Percentiles rank a stretch among this genome's conserved stretches.
These are phyloP conservation scores for Trichophaea hybrida DNA, from an alignment of 2,329 filamentous ascomycete species.

Conservation along the genomic window DNA sequence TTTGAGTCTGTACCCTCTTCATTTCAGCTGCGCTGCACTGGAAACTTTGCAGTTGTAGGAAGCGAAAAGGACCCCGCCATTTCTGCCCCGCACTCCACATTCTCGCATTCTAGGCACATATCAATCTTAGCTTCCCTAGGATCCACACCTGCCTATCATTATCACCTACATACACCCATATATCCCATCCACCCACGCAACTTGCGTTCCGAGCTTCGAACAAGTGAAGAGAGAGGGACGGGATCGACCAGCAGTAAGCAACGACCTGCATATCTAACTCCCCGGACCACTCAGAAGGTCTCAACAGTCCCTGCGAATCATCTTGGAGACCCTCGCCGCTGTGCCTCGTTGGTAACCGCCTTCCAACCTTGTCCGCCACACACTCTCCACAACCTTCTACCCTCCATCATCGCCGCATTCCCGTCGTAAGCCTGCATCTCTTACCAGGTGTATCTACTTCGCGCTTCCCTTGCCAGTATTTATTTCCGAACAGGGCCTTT, in stretches of 20 bases:
- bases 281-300: conserved; percentile 20
- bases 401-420: conserved; percentile 5
- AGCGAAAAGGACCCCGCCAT: neutral
- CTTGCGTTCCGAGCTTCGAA: conserved; percentile 1
- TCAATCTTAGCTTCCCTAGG: conserved; percentile 12
- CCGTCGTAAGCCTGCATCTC: neutral
- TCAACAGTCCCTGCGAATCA: conserved; percentile 4
- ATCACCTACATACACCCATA: neutral
- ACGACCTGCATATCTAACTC: conserved; percentile 20
- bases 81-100: neutral
- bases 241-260: conserved; percentile 6
- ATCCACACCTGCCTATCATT: neutral
- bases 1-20: too few relatives aligned
- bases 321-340: conserved; percentile 16
- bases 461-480: neutral
- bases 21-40: neutral
- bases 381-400: conserved; percentile 12
- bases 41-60: neutral
- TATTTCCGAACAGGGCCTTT: conserved; percentile 16
- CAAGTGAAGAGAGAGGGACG: neutral
- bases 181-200: neutral
- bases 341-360: conserved; percentile 16
- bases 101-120: conserved; percentile 11
- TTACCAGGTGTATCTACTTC: neutral
- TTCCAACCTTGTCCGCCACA: conserved; percentile 6